Conservation (phyloP, 805 yeast genomes). For the Candida saitoana region DNA sequence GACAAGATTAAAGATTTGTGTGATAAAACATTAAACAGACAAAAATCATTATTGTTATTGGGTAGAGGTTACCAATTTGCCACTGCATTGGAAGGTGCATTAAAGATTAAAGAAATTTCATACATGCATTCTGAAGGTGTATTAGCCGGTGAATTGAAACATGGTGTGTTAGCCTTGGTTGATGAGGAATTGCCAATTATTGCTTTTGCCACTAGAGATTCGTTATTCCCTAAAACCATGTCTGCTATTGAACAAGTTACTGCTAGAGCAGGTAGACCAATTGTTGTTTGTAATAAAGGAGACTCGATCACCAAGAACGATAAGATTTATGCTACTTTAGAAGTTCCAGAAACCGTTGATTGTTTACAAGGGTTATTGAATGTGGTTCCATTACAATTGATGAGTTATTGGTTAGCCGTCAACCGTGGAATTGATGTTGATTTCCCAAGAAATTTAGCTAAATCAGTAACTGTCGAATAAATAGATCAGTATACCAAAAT, state of each 20-base stretch:
- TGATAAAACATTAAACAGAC: conserved; percentile 64
- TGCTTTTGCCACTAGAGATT: conserved; percentile 94
- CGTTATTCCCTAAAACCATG: conserved; percentile 92
- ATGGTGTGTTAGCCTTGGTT: conserved; percentile 95
- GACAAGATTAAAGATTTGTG: conserved; percentile 73
- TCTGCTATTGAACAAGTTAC: conserved; percentile 94
- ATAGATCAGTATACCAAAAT: no score
- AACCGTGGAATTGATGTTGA: conserved; percentile 95
- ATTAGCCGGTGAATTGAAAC: conserved; percentile 97
- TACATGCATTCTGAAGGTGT: conserved; percentile 99
- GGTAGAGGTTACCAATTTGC: conserved; percentile 99
- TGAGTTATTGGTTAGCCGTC: conserved; percentile 96
- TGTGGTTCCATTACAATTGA: conserved; percentile 90
- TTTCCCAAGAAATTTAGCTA: conserved; percentile 97
- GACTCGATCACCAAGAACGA: conserved; percentile 58
- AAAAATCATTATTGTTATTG: conserved; percentile 80
- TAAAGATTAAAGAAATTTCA: conserved; percentile 95
- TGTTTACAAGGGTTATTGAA: conserved; percentile 95
- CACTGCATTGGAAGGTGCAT: conserved; percentile 96
- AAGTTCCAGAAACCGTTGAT: conserved; percentile 94
- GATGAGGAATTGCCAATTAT: conserved; percentile 92
- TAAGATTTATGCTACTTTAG: conserved; percentile 64
- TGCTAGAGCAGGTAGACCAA: conserved; percentile 97
- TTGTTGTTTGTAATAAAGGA: conserved; percentile 81
- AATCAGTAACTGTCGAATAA: conserved; percentile 94